A percentile compares a stretch with the other conserved stretches of the same genome.
phyloP scores from a whole-genome alignment of 163 green algal genomes.

The Chlamydomonas reinhardtii region DNA sequence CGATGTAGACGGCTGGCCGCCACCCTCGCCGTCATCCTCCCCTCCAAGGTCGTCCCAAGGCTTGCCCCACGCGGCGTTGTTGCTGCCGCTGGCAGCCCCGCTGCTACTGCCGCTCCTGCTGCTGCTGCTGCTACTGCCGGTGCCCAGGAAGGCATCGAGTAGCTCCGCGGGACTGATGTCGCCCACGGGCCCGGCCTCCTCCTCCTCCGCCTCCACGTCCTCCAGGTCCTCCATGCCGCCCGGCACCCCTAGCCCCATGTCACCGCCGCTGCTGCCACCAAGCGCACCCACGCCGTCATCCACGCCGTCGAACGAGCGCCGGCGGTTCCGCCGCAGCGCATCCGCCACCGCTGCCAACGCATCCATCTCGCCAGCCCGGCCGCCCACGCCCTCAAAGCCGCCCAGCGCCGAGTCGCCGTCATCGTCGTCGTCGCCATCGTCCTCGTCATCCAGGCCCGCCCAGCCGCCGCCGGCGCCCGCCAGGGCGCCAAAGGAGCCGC shows the following conservation, averaged over 20 bases:
- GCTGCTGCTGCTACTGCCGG: background rate
- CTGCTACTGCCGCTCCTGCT: no score
- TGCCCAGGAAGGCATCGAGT: constrained; percentile 18
- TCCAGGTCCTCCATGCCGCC: background rate
- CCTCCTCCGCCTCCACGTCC: background rate
- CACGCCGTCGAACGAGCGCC: no score
- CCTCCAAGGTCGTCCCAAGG: no score
- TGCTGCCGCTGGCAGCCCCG: no score
- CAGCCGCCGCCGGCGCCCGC: background rate
- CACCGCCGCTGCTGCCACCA: no score
- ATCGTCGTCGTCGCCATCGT: background rate
- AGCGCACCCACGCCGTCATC: no score
- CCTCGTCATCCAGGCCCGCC: background rate
- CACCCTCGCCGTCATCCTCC: no score
- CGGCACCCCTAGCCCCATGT: background rate
- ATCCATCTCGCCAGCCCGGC: background rate
- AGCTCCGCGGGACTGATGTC: constrained; percentile 19
- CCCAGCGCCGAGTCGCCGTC: background rate
- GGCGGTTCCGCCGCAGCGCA: background rate
- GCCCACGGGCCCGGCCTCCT: background rate
- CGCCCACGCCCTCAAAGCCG: background rate
- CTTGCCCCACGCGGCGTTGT: no score
- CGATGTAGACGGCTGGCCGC: no score
- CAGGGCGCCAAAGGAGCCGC: background rate
- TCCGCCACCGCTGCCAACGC: background rate